Evolutionary conservation across 2,329 filamentous ascomycete genomes (phyloP), one percentile per base, ranked within the genome.

Genomic region (Colletotrichum liaoningense): DNA sequence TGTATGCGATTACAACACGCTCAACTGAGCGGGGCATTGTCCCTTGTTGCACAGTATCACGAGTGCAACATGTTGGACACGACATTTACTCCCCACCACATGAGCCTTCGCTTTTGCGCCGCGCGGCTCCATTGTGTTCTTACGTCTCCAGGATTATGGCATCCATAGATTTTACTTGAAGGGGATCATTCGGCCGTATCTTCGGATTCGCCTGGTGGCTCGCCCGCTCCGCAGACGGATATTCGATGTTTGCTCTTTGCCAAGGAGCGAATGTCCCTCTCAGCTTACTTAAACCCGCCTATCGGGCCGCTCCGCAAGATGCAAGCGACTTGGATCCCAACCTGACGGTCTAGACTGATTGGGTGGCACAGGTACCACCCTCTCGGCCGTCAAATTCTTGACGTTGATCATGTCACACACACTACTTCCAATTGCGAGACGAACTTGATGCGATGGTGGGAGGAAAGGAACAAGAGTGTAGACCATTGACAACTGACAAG

Each of bases 261-360:
- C 70, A 59, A 64, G 66, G 33, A 68, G 24, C 24, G n/a, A 35
- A 12, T 59, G 16, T 60, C 38, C 66, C 59, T 54, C 28, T 63
- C 42, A 59, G 54, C 59, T 49, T 65, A 59, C 24, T 42, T 59
- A 62, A 52, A 70, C 57, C 59, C 70, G 60, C 66, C 69, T 64
- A 70, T 59, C 66, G 66, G 70, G 66, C 70, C 70, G 70, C 70
- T 63, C 66, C 66, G 66, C 59, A 38, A 52, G 26, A 57, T 70
- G 66, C 70, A 64, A 55, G 59, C 59, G 30, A 35, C 67, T 55
- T 60, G 26, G 54, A 24, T 35, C n/a, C 30, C 46, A 64, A 22
- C 30, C n/a, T 16, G 59, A 33, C 14, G 59, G 42, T 14, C 66
- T 22, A n/a, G 12, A 42, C 12, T 69, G 55, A 64, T 69, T 73